Conservation (phyloP, 1,139 yeast genomes). For the Lodderomyces oxycetoniae region DNA sequence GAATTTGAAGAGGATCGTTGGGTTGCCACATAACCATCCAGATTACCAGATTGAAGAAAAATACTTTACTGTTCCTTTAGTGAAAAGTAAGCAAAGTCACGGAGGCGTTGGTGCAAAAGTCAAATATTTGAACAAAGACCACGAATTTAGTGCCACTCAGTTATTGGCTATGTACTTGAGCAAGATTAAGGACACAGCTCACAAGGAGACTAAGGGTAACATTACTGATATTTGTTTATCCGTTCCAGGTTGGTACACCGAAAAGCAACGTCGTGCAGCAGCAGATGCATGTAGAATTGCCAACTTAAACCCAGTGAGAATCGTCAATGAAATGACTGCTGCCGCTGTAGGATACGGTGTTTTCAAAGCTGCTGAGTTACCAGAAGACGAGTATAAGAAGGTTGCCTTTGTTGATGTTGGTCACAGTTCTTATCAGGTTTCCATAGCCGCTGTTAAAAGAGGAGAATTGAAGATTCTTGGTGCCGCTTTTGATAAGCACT, state of each 20-base stretch:
- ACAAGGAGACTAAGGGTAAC: constrained; percentile 74
- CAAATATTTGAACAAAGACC: constrained; percentile 73
- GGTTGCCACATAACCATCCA: constrained; percentile 71
- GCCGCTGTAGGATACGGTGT: constrained; percentile 99
- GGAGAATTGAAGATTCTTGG: constrained; percentile 95
- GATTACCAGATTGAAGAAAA: constrained; percentile 72
- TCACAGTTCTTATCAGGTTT: constrained; percentile 89
- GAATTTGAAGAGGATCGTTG: constrained; percentile 86
- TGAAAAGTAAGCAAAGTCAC: constrained; percentile 53
- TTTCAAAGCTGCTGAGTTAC: constrained; percentile 91
- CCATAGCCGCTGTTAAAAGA: constrained; percentile 87
- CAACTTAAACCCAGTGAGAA: constrained; percentile 95
- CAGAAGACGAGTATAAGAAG: constrained; percentile 83
- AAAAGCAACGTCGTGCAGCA: constrained; percentile 93
- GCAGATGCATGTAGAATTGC: constrained; percentile 95
- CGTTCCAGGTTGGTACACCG: constrained; percentile 97
- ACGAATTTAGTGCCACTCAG: constrained; percentile 81
- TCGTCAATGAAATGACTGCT: constrained; percentile 95
- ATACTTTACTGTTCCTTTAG: constrained; percentile 67
- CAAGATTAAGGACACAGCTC: constrained; percentile 79
- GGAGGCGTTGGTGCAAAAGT: constrained; percentile 85
- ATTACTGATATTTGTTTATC: constrained; percentile 88
- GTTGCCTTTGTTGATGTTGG: constrained; percentile 96
- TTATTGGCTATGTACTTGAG: constrained; percentile 91
- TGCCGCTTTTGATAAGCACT: constrained; percentile 89